Conservation (phyloP, 208 protist species). For the Crithidia bombi region DNA sequence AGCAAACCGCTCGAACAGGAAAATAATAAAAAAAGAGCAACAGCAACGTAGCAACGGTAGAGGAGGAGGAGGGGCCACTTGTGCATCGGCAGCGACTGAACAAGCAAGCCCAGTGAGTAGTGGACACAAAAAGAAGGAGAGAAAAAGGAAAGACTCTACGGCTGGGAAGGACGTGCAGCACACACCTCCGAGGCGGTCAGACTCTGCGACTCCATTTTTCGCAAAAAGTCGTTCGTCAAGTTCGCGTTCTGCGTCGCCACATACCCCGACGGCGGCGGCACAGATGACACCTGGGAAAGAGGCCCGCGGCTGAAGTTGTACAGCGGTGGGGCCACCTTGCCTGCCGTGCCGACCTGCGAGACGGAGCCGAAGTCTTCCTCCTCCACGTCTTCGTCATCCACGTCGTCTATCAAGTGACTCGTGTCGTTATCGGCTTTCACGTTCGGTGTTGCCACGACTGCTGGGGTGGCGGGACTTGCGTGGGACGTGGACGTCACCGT, state of each 20-base stretch:
- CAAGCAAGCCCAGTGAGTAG: too few relatives aligned
- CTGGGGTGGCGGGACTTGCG: neutral
- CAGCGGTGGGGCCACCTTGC: slow-evolving; percentile 9
- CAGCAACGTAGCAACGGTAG: too few relatives aligned
- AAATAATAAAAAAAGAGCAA: too few relatives aligned
- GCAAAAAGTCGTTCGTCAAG: slow-evolving; percentile 10
- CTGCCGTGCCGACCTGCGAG: slow-evolving; percentile 19
- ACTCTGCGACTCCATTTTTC: slow-evolving; percentile 21
- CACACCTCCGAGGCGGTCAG: slow-evolving; percentile 21
- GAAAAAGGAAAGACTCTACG: neutral
- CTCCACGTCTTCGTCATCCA: slow-evolving; percentile 12
- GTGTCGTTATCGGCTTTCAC: too few relatives aligned
- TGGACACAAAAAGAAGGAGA: too few relatives aligned
- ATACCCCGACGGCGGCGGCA: slow-evolving; percentile 14
- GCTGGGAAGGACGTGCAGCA: neutral
- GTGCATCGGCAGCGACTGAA: too few relatives aligned
- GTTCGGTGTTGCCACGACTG: neutral
- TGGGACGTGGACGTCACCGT: neutral
- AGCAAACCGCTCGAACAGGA: too few relatives aligned
- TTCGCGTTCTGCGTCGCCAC: neutral
- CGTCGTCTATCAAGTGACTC: neutral
- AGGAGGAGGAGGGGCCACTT: too few relatives aligned
- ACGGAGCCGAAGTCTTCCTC: slow-evolving; percentile 30
- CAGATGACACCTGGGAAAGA: slow-evolving; percentile 24
- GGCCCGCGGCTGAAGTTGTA: slow-evolving; percentile 26